Conservation (phyloP, 768 basidiomycete species). For the Rhizopogon roseolus region DNA sequence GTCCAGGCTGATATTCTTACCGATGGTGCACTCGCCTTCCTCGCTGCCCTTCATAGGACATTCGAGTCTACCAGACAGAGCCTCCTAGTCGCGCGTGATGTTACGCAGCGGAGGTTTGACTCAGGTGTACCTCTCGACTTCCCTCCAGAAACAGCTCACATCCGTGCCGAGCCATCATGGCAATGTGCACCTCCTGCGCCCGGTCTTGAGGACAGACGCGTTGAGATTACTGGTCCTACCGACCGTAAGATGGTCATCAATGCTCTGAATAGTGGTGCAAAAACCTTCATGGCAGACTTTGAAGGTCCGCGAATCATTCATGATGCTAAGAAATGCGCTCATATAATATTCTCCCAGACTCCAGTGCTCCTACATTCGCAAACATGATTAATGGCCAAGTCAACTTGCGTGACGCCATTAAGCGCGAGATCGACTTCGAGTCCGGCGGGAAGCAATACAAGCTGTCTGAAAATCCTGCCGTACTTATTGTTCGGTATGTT, state of each 20-base stretch:
- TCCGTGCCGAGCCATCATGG: slow-evolving; percentile 90
- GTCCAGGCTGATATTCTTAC: slow-evolving; percentile 83
- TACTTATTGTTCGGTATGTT: slow-evolving; percentile 81
- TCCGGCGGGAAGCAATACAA: slow-evolving; percentile 87
- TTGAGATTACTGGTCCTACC: slow-evolving; percentile 97
- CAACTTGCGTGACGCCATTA: slow-evolving; percentile 89
- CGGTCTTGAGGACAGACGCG: slow-evolving; percentile 90
- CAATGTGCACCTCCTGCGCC: slow-evolving; percentile 87
- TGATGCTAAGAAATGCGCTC: not conserved
- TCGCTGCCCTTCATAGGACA: slow-evolving; percentile 87
- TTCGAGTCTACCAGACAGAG: slow-evolving; percentile 86
- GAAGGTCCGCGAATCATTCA: slow-evolving; percentile 56
- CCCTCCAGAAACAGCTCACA: slow-evolving; percentile 79
- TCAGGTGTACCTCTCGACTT: slow-evolving; percentile 82
- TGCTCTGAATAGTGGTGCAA: slow-evolving; percentile 90
- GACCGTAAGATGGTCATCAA: slow-evolving; percentile 99
- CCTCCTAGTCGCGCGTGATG: slow-evolving; percentile 74
- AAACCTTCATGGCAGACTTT: slow-evolving; percentile 99
- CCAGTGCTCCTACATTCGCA: slow-evolving; percentile 88
- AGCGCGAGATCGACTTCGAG: slow-evolving; percentile 86
- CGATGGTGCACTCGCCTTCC: slow-evolving; percentile 79
- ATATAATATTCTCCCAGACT: slow-evolving; percentile 50
- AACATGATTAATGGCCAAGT: slow-evolving; percentile 92
- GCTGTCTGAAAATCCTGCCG: slow-evolving; percentile 80
- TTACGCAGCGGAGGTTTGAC: slow-evolving; percentile 74